Conservation (phyloP, 2,329 filamentous ascomycete genomes). For the Fusarium sp. region DNA sequence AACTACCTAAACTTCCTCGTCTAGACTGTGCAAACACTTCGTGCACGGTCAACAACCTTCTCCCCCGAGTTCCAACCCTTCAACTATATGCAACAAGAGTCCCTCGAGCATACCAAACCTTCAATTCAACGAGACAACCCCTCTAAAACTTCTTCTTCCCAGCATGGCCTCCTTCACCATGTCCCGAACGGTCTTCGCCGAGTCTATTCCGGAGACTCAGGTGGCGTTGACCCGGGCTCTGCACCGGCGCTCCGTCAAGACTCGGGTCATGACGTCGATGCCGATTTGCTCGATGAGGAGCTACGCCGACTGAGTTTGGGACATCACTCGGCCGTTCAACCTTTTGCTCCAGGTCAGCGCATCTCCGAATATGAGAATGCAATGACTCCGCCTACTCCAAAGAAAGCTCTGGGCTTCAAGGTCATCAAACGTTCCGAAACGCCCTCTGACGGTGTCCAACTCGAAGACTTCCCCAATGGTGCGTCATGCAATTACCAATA, state of each 20-base stretch:
- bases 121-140: conserved; percentile 53
- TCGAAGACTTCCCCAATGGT: conserved; percentile 84
- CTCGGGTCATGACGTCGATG: conserved; percentile 52
- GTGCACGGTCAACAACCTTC: conserved; percentile 61
- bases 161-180: conserved; percentile 68
- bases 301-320: conserved; percentile 63
- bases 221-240: conserved; percentile 53
- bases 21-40: conserved; percentile 62
- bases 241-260: conserved; percentile 44
- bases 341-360: conserved; percentile 60
- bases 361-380: conserved; percentile 72
- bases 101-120: conserved; percentile 58
- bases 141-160: conserved; percentile 52
- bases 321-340: conserved; percentile 45
- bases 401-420: conserved; percentile 65
- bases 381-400: conserved; percentile 58
- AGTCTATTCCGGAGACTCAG: conserved; percentile 49
- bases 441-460: conserved; percentile 54
- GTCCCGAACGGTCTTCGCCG: conserved; percentile 54
- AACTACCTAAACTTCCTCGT: conserved; percentile 7
- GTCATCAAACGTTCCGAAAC: conserved; percentile 61
- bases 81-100: conserved; percentile 75
- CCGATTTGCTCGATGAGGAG: conserved; percentile 60
- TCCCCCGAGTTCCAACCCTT: conserved; percentile 50
- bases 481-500: conserved; percentile 44